A percentile compares a stretch with the other conserved stretches of the same genome.
These are phyloP conservation scores for Abeoforma whisleri DNA, from an alignment of 78 protist genomes.

Conservation along the genomic window DNA sequence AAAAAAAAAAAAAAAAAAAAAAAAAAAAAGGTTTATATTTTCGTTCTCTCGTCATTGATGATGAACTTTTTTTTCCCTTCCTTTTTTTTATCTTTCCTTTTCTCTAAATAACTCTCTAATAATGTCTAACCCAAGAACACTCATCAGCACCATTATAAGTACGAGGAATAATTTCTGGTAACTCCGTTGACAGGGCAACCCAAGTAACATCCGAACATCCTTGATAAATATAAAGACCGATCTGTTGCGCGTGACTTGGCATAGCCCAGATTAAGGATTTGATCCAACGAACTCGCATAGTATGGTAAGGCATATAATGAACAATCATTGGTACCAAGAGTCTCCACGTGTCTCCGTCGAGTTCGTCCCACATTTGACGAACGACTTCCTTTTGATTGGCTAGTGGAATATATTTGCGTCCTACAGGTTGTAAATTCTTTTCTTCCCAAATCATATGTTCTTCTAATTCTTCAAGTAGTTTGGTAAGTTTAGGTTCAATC, in stretches of 20 bases:
- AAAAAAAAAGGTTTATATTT: too few species aligned
- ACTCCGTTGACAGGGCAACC: not conserved
- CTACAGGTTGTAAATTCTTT: constrained; percentile 34
- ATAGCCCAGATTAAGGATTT: constrained; percentile 10
- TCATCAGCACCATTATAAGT: not conserved
- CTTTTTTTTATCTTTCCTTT: too few species aligned
- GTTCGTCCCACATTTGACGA: not conserved
- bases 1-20: too few species aligned
- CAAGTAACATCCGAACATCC: constrained; percentile 17
- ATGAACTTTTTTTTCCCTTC: too few species aligned
- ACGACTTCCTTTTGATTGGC: constrained; percentile 2
- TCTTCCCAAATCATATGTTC: constrained; percentile 38
- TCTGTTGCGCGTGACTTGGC: constrained; percentile 36
- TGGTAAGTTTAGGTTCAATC: not conserved
- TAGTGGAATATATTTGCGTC: constrained; percentile 31
- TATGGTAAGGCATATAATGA: constrained; percentile 16
- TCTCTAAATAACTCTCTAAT: too few species aligned
- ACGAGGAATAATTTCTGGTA: constrained; percentile 3
- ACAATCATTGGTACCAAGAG: not conserved
- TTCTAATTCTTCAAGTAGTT: constrained; percentile 16
- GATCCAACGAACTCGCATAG: constrained; percentile 31
- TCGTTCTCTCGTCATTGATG: too few species aligned
- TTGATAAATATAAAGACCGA: constrained; percentile 10
- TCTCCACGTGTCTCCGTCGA: not conserved
- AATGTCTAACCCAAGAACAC: not conserved